phyloP scores from a whole-genome alignment of 495 filamentous ascomycete species.

The Talaromyces borbonicus region DNA sequence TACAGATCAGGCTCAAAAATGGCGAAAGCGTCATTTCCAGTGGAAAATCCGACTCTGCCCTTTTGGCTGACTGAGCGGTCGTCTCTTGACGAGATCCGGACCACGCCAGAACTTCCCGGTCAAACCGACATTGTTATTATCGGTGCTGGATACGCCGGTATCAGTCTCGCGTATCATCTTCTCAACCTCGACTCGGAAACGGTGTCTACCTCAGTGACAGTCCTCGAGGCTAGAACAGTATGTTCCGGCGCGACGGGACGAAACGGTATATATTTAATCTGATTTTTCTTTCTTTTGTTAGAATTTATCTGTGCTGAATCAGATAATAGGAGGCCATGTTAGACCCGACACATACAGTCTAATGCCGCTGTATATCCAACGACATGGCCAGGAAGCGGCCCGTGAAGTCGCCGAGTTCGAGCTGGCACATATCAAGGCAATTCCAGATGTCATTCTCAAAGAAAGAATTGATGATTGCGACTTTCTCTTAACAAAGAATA shows the following conservation, averaged over 20 bases:
- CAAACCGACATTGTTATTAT: conserved; percentile 52
- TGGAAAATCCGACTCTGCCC: conserved; percentile 1
- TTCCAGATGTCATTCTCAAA: not conserved
- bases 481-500: conserved; percentile 5
- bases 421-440: conserved; percentile 4
- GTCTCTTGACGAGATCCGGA: conserved; percentile 40
- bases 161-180: conserved; percentile 50
- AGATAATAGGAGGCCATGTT: conserved; percentile 6
- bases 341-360: conserved; percentile 5
- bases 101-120: conserved; percentile 50
- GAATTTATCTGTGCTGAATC: not conserved
- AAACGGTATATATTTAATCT: conserved; percentile 7
- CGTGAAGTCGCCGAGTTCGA: conserved; percentile 8
- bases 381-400: conserved; percentile 2
- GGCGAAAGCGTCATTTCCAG: conserved; percentile 4
- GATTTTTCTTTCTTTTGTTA: not conserved
- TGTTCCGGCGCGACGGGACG: conserved; percentile 68
- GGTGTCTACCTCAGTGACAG: conserved; percentile 36
- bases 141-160: conserved; percentile 56
- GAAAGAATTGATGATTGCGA: conserved; percentile 8
- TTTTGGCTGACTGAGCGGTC: conserved; percentile 9
- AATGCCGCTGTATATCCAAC: conserved; percentile 6
- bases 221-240: conserved; percentile 69
- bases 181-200: conserved; percentile 24
- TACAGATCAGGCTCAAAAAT: not conserved